Evolutionary conservation across 1,284 basidiomycete species (phyloP).

Genomic region (Sporisorium iseilematis-ciliati): DNA sequence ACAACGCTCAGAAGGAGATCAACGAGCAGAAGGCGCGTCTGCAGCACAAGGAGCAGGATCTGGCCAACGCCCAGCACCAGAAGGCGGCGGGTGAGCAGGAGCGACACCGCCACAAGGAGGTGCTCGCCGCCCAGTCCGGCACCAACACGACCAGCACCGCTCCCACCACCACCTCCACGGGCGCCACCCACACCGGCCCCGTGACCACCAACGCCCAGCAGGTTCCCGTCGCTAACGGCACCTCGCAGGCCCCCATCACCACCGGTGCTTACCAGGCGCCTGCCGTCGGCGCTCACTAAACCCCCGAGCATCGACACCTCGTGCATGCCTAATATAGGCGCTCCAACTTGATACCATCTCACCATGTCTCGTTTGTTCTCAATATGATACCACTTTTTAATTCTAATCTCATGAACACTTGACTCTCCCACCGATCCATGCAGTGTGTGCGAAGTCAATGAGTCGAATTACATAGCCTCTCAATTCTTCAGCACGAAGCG

Average conservation of each 20-base stretch:
- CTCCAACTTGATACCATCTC: conserved; percentile 11
- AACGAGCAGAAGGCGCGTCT: conserved; percentile 27
- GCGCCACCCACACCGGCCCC: background rate
- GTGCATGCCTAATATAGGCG: background rate
- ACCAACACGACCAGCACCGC: conserved; percentile 5
- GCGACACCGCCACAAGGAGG: conserved; percentile 36
- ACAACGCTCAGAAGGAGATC: conserved; percentile 25
- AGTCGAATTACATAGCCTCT: too few species aligned
- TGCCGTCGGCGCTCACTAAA: conserved; percentile 26
- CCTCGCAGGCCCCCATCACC: conserved; percentile 7
- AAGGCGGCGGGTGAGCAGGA: conserved; percentile 29
- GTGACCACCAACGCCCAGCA: conserved; percentile 10
- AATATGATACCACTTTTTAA: conserved; percentile 5
- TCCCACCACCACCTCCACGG: background rate
- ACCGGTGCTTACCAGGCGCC: conserved; percentile 13
- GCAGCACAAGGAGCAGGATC: conserved; percentile 25
- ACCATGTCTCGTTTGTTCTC: background rate
- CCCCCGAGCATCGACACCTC: background rate
- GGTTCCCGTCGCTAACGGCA: conserved; percentile 2
- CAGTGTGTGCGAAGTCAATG: too few species aligned
- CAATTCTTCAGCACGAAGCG: too few species aligned
- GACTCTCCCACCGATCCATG: too few species aligned
- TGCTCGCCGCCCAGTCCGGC: conserved; percentile 4
- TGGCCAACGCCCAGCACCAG: conserved; percentile 36
- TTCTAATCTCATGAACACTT: background rate